phyloP scores from a whole-genome alignment of 805 yeast species.

The Brettanomyces nanus region DNA sequence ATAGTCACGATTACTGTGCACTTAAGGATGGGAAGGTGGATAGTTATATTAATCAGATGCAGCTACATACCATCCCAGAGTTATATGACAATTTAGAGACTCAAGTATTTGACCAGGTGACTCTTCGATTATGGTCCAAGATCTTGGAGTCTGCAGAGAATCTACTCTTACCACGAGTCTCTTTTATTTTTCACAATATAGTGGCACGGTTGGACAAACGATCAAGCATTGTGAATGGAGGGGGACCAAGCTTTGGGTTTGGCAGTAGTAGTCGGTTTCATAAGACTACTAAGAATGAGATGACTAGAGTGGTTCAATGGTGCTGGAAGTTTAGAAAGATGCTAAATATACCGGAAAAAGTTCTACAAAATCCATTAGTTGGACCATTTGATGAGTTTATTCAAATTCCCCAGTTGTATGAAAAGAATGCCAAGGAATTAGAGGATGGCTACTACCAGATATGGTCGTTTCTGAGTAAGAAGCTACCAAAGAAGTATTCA shows the following conservation, averaged over 20 bases:
- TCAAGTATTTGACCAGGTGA: slow-evolving; percentile 21
- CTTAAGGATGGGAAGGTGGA: slow-evolving; percentile 19
- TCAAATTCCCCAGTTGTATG: slow-evolving; percentile 12
- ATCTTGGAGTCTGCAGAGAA: slow-evolving; percentile 63
- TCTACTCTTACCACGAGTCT: slow-evolving; percentile 57
- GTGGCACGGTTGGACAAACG: slow-evolving; percentile 3
- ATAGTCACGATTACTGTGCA: slow-evolving; percentile 12
- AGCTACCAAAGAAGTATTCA: slow-evolving; percentile 13
- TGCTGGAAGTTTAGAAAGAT: slow-evolving; percentile 22
- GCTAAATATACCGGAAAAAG: slow-evolving; percentile 20
- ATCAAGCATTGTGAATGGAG: neutral
- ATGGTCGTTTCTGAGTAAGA: slow-evolving; percentile 18
- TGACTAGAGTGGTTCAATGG: slow-evolving; percentile 25
- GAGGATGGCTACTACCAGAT: slow-evolving; percentile 13
- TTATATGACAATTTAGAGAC: slow-evolving; percentile 25
- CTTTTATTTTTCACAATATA: slow-evolving; percentile 1
- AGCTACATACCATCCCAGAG: slow-evolving; percentile 15
- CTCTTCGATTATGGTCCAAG: slow-evolving; percentile 63
- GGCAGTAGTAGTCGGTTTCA: slow-evolving; percentile 2
- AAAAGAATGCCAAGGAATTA: slow-evolving; percentile 10
- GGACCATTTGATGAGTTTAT: slow-evolving; percentile 16
- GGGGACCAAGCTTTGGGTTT: no score
- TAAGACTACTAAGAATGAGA: slow-evolving; percentile 16
- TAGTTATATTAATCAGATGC: slow-evolving; percentile 16
- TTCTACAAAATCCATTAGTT: slow-evolving; percentile 15